A percentile compares a stretch with the other conserved stretches of the same genome.
phyloP scores from a whole-genome alignment of 371 early-diverging fungal genomes.

The Mucor sp. region DNA sequence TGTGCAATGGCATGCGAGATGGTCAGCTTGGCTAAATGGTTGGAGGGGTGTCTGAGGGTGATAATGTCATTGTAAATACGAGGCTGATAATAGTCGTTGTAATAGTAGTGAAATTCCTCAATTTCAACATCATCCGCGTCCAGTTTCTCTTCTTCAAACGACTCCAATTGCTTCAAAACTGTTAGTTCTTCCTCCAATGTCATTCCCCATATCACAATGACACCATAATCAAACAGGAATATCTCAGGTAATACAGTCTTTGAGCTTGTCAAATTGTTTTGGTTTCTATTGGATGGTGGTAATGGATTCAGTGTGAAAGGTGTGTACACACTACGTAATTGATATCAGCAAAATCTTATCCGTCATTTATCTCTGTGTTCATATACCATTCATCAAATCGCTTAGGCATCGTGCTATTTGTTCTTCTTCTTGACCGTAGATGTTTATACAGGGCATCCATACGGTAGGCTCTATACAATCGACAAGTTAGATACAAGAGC shows the following conservation, averaged over 20 bases:
- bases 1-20: constrained; percentile 87
- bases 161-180: constrained; percentile 66
- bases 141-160: constrained; percentile 71
- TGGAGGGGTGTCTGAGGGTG: constrained; percentile 50
- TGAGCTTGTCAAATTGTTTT: neutral
- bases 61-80: constrained; percentile 62
- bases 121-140: constrained; percentile 78
- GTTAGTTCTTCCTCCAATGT: constrained; percentile 77
- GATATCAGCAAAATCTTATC: neutral
- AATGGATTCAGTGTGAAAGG: constrained; percentile 40
- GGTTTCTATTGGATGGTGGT: constrained; percentile 26
- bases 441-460: constrained; percentile 60
- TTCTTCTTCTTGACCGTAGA: constrained; percentile 40
- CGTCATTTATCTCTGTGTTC: neutral
- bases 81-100: constrained; percentile 73
- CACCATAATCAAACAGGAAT: constrained; percentile 93
- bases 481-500: neutral
- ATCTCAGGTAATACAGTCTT: constrained; percentile 58
- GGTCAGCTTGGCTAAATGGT: constrained; percentile 64
- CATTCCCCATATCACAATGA: constrained; percentile 95
- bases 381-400: constrained; percentile 50
- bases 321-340: constrained; percentile 34
- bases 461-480: constrained; percentile 50
- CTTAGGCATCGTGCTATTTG: constrained; percentile 42
- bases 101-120: constrained; percentile 92